These are phyloP conservation scores for Dryadomyces quercus-mongolicae DNA, from an alignment of 2,329 filamentous ascomycete species.

Conservation along the genomic window DNA sequence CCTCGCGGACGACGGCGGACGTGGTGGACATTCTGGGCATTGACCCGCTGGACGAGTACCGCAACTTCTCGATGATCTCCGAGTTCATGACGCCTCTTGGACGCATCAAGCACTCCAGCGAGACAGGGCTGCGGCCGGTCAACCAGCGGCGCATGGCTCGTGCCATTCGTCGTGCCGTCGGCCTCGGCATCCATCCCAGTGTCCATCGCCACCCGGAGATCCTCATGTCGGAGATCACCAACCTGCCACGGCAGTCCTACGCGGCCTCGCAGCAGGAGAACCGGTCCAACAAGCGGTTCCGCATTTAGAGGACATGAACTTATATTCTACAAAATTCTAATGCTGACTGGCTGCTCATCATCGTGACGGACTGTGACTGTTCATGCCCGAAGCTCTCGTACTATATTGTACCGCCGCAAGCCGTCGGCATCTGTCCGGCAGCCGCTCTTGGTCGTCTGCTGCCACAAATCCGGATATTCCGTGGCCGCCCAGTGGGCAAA, in stretches of 20 bases:
- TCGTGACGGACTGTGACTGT: too few relatives aligned
- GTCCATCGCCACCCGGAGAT: constrained; percentile 83
- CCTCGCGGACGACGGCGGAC: constrained; percentile 46
- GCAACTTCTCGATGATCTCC: constrained; percentile 86
- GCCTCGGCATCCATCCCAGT: constrained; percentile 83
- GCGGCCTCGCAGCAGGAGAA: background rate
- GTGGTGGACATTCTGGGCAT: constrained; percentile 69
- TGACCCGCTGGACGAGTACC: constrained; percentile 75
- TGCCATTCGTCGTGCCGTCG: constrained; percentile 79
- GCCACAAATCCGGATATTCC: constrained; percentile 59
- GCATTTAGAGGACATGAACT: too few relatives aligned
- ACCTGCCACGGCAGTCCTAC: constrained; percentile 2
- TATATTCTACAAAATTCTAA: too few relatives aligned
- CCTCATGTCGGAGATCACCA: constrained; percentile 32
- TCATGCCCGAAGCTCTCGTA: constrained; percentile 20
- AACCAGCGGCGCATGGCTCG: constrained; percentile 93
- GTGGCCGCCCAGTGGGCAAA: constrained; percentile 65
- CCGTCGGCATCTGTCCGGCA: constrained; percentile 30
- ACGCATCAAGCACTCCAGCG: constrained; percentile 63
- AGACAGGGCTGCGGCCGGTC: constrained; percentile 70
- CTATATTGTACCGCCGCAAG: constrained; percentile 36
- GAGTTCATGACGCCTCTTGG: constrained; percentile 81
- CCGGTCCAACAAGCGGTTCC: too few relatives aligned
- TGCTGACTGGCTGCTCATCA: too few relatives aligned
- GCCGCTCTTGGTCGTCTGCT: constrained; percentile 44